Base-by-base conservation (phyloP, 768 basidiomycete species). In the Auricularia heimuer region DNA sequence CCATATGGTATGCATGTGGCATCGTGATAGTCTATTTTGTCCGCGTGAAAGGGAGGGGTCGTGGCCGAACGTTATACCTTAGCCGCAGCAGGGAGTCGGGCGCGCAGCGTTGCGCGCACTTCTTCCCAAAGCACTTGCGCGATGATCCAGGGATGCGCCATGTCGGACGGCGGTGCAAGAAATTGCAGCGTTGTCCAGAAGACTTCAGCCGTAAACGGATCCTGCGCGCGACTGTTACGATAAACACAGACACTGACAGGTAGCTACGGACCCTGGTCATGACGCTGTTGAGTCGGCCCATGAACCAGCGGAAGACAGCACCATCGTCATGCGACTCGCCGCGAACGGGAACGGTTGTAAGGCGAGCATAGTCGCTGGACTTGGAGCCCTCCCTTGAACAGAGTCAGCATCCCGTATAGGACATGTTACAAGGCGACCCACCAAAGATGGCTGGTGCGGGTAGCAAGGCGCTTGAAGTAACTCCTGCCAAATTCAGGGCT, bases 81-180 rank as follows among this genome's bases (percentile, higher is more conserved):
- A 2, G 8, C 8, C 39, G 39, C 8, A 7, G 39, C 39, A 14
- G 8, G 7, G 39, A 14, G 39, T 7, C 7, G 2, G 7, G 12
- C 12, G 39, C 39, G 39, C 7, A 42, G 39, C 39, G 39, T 42
- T 14, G 39, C 12, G 39, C 39, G 39, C 39, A 42, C 39, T 42
- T 42, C 47, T 51, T 51, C 47, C 14, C 14, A 21, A 4, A 51
- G 47, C 14, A 51, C 47, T 18, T 51, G 14, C 21, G 47, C 47
- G 47, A 51, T 21, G 3, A 51, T 51, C 14, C 18, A 51, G 14
- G 47, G 47, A 16, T 16, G 21, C 47, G 47, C 47, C 47, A 67
- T 65, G 51, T 70, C 70, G 36, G 69, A 67, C 8, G 67, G 65
- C 0, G 70, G 70, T 2, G 63, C 62, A 16, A 72, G 29, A 2